These are phyloP conservation scores for Rhodotorula mucilaginosa DNA, from an alignment of 1,284 basidiomycete species.

Conservation along the genomic window DNA sequence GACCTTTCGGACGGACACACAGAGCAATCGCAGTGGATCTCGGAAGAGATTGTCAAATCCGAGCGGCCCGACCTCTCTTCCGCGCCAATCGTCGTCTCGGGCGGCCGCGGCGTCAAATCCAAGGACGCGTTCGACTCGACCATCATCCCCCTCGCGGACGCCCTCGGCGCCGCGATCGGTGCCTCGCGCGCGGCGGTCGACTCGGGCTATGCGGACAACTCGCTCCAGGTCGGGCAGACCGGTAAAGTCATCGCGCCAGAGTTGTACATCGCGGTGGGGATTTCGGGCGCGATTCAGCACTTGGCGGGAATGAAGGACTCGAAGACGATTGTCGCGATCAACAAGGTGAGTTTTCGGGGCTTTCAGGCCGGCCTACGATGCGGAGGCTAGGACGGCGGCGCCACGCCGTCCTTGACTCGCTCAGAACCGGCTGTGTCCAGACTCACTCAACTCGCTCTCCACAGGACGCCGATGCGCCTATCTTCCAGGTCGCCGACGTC, in stretches of 20 bases:
- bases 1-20: slow-evolving; percentile 10
- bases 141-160: slow-evolving; percentile 89
- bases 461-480: slow-evolving; percentile 93
- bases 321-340: slow-evolving; percentile 96
- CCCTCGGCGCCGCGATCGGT: slow-evolving; percentile 90
- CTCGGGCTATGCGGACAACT: slow-evolving; percentile 97
- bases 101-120: slow-evolving; percentile 92
- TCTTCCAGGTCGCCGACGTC: slow-evolving; percentile 97
- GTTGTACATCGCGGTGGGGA: slow-evolving; percentile 92
- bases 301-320: slow-evolving; percentile 99
- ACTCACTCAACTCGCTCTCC: background rate
- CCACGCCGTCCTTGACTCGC: background rate
- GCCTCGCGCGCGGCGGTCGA: slow-evolving; percentile 97
- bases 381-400: background rate
- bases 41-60: slow-evolving; percentile 82
- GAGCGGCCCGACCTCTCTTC: slow-evolving; percentile 89
- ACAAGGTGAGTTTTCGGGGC: slow-evolving; percentile 65
- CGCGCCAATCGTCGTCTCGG: slow-evolving; percentile 86
- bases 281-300: slow-evolving; percentile 98
- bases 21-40: slow-evolving; percentile 64
- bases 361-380: background rate
- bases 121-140: slow-evolving; percentile 86
- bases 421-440: background rate
- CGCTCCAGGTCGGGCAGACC: slow-evolving; percentile 96
- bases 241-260: slow-evolving; percentile 80